Conservation (phyloP, 1,284 basidiomycete genomes). For the Irpex lacteus region DNA sequence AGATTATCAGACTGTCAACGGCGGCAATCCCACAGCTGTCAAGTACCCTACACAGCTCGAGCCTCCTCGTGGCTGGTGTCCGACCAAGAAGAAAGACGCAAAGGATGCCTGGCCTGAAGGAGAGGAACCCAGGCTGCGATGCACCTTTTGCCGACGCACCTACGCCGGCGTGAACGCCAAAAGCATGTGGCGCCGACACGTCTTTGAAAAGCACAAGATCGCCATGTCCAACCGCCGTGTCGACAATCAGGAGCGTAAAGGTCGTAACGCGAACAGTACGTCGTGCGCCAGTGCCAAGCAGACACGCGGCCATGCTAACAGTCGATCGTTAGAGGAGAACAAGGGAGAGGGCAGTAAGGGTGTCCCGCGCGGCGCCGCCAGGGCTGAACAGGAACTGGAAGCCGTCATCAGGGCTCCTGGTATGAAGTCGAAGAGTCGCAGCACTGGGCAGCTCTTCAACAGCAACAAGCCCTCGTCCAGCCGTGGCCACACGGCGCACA, state of each 20-base stretch:
- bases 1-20: conserved; percentile 57
- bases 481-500: background rate
- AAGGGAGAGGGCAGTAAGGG: background rate
- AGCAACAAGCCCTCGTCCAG: background rate
- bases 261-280: conserved; percentile 61
- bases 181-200: conserved; percentile 84
- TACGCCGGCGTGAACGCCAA: conserved; percentile 83
- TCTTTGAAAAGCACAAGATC: conserved; percentile 83
- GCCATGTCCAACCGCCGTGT: conserved; percentile 75
- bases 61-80: conserved; percentile 79
- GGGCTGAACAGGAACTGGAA: conserved; percentile 6
- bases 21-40: conserved; percentile 40
- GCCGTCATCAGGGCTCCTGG: conserved; percentile 3
- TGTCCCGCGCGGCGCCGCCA: conserved; percentile 12
- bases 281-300: background rate
- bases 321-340: background rate
- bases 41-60: conserved; percentile 71
- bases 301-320: background rate
- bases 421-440: conserved; percentile 3
- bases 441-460: background rate
- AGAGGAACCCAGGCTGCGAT: conserved; percentile 71
- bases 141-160: conserved; percentile 76
- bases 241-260: conserved; percentile 53
- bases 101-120: conserved; percentile 72
- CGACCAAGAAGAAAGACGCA: conserved; percentile 75